Base-by-base conservation (phyloP, 805 yeast genomes). In the Saturnispora hagleri region DNA sequence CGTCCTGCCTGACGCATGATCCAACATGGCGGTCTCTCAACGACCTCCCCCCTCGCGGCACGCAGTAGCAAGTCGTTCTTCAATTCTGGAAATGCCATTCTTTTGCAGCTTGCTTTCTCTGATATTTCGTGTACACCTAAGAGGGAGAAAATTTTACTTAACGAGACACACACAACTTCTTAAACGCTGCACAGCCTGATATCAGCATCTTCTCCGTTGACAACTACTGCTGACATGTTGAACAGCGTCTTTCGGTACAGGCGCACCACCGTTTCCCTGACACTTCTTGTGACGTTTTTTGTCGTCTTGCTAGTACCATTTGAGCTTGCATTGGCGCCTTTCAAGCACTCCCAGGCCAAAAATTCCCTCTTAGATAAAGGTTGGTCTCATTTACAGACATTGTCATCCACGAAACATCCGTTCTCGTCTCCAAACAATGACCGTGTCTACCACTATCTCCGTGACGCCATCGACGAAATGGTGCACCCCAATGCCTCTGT, bases 1-100 rank as follows among this genome's bases (percentile, higher is more conserved):
- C 97, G 76, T 18, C 97, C 97, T n/a, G 97, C 97, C 73, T 89
- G 97, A 69, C 97, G 81, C 97, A 89, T 89, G 59, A 90, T 85
- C 97, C 97, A 93, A 55, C 93, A 81, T 18, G 99, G 99, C 2
- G 99, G 97, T 65, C 99, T 81, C 69, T 93, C 98, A 41, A 91
- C 97, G 54, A 71, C 72, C 65, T 91, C 96, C 48, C 86, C 97
- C 57, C 76, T 75, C 10, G 98, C 97, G 3, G 98, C 97, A 60
- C 99, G 76, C 57, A 93, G 73, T 36, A 93, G 85, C 62, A 91
- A 75, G 64, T 93, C 99, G 70, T 93, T 93, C 69, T 90, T 79
- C 66, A 90, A 73, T 15, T 82, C 80, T 17, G 97, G 82, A 66
- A 89, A 90, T n/a, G 50, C 18, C 56, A 53, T 59, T 27, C 15